Evolutionary conservation across 495 filamentous ascomycete species (phyloP).

Genomic region (Aspergillus ostianus): DNA sequence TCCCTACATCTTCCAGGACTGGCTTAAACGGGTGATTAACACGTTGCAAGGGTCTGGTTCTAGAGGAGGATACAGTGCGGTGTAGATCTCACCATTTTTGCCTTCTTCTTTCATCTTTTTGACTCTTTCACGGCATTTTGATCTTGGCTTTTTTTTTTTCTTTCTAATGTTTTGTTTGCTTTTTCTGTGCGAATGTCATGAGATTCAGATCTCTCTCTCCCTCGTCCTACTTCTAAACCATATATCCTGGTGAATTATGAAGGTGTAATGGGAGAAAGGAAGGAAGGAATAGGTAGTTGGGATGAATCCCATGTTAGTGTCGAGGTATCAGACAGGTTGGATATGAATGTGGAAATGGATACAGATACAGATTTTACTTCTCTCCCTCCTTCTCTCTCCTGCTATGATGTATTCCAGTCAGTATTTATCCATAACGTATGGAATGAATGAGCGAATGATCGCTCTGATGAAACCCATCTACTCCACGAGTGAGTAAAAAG

Average conservation of each 20-base stretch:
- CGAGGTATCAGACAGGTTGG: not conserved
- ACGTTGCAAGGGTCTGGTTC: slow-evolving; percentile 77
- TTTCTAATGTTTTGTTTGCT: not conserved
- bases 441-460: no score
- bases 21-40: slow-evolving; percentile 70
- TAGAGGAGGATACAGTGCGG: slow-evolving; percentile 90
- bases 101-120: slow-evolving; percentile 4
- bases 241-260: no score
- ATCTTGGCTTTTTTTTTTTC: not conserved
- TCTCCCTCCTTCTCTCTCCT: no score
- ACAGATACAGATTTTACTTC: not conserved
- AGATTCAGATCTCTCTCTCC: no score
- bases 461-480: no score
- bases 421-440: not conserved
- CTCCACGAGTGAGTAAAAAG: no score
- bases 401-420: not conserved
- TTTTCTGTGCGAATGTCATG: not conserved
- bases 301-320: not conserved
- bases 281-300: no score
- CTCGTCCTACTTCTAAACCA: no score
- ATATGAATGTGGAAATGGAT: no score
- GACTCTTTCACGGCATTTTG: not conserved
- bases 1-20: slow-evolving; percentile 91
- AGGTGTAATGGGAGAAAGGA: no score
- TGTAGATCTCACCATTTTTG: slow-evolving; percentile 47